Conservation (phyloP, 1,284 basidiomycete species). For the Tranzscheliella williamsii region DNA sequence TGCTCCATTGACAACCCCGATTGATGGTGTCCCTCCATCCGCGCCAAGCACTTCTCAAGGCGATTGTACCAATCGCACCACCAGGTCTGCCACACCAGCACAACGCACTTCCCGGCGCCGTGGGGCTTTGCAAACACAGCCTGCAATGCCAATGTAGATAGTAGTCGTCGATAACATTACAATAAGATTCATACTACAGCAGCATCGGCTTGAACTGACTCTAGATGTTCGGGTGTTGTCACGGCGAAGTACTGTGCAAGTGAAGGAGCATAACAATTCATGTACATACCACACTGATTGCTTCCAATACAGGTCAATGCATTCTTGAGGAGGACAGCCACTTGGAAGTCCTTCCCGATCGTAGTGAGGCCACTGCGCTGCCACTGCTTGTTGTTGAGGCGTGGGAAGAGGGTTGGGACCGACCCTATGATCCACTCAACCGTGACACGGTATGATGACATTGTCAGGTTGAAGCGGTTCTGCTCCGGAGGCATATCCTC, state of each 20-base stretch:
- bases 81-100: too few species aligned
- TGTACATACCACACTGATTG: not conserved
- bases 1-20: too few species aligned
- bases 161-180: not conserved
- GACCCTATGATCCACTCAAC: not conserved
- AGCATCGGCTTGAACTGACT: too few species aligned
- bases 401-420: not conserved
- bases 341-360: not conserved
- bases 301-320: not conserved
- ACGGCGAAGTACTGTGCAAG: not conserved
- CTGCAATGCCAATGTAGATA: not conserved
- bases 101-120: too few species aligned
- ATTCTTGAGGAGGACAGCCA: not conserved
- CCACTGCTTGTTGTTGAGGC: not conserved
- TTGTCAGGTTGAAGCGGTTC: not conserved
- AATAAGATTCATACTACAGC: too few species aligned
- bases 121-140: too few species aligned
- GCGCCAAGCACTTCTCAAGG: too few species aligned
- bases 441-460: not conserved
- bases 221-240: too few species aligned
- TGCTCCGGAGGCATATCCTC: not conserved
- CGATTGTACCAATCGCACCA: too few species aligned
- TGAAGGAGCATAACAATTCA: not conserved
- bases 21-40: too few species aligned
- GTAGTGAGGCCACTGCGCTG: not conserved